Conservation (phyloP, 2,329 filamentous ascomycete species). For the Tolypocladium inflatum region DNA sequence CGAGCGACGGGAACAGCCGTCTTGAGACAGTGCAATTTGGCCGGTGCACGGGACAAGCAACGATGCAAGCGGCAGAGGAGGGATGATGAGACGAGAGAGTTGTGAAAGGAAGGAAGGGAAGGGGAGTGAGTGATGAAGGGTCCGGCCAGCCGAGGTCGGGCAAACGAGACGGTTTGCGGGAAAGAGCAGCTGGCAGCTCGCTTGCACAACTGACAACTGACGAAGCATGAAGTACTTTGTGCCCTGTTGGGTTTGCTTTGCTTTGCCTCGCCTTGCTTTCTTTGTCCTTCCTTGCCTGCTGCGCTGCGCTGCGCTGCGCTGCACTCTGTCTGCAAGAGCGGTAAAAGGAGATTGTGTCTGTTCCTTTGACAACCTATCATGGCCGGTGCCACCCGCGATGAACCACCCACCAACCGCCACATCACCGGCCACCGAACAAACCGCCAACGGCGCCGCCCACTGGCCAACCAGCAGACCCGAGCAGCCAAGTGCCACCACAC, state of each 20-base stretch:
- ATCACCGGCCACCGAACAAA: neutral
- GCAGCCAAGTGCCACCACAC: neutral
- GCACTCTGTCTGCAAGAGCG: neutral
- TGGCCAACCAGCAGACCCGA: neutral
- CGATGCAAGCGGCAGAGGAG: neutral
- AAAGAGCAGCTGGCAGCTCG: neutral
- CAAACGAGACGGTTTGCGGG: neutral
- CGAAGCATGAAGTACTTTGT: neutral
- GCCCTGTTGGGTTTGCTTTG: neutral
- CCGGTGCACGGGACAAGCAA: neutral
- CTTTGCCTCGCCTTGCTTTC: too few relatives aligned
- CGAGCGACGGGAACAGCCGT: neutral
- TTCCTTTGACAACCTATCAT: too few relatives aligned
- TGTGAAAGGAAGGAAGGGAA: neutral
- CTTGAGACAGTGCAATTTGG: constrained; percentile 1
- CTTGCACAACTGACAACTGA: neutral
- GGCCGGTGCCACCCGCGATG: neutral
- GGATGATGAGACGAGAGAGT: neutral
- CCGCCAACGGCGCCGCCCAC: neutral
- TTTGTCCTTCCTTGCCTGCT: too few relatives aligned
- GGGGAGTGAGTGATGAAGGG: neutral
- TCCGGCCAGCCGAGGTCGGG: neutral
- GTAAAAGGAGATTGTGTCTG: neutral
- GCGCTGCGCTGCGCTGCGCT: too few relatives aligned
- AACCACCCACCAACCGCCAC: constrained; percentile 2